phyloP scores from a whole-genome alignment of 306 rosid species.

The Vicia sativa region DNA sequence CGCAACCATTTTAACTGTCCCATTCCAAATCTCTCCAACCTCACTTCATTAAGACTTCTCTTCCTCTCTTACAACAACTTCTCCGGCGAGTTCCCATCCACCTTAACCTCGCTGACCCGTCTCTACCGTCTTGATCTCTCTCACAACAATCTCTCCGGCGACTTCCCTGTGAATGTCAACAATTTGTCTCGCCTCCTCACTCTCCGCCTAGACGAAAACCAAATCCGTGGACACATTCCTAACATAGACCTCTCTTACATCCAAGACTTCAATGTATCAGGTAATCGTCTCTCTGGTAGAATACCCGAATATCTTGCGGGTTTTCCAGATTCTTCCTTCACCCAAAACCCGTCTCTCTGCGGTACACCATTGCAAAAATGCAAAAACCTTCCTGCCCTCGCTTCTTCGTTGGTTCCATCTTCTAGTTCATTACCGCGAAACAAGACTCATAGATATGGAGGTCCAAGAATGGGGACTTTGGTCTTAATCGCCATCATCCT shows the following conservation, averaged over 20 bases:
- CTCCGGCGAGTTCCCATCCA: slow-evolving; percentile 62
- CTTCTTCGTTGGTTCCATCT: slow-evolving; percentile 61
- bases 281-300: slow-evolving; percentile 57
- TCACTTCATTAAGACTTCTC: slow-evolving; percentile 62
- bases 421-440: slow-evolving; percentile 30
- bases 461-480: slow-evolving; percentile 47
- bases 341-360: slow-evolving; percentile 58
- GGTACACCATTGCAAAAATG: slow-evolving; percentile 66
- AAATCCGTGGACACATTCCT: slow-evolving; percentile 58
- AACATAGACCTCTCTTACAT: slow-evolving; percentile 50
- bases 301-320: slow-evolving; percentile 62
- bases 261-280: slow-evolving; percentile 69
- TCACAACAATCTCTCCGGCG: slow-evolving; percentile 63
- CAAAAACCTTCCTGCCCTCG: slow-evolving; percentile 44
- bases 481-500: slow-evolving; percentile 64
- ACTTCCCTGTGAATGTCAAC: slow-evolving; percentile 51
- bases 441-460: slow-evolving; percentile 11
- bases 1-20: slow-evolving; percentile 62
- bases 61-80: slow-evolving; percentile 66
- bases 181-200: slow-evolving; percentile 66
- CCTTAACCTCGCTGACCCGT: slow-evolving; percentile 51
- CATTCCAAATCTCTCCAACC: slow-evolving; percentile 67
- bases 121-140: slow-evolving; percentile 89
- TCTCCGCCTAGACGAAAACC: slow-evolving; percentile 62
- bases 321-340: slow-evolving; percentile 61